A percentile compares a stretch with the other conserved stretches of the same genome.
These are phyloP conservation scores for Angomonas ambiguus DNA, from an alignment of 208 protist genomes.

Conservation along the genomic window DNA sequence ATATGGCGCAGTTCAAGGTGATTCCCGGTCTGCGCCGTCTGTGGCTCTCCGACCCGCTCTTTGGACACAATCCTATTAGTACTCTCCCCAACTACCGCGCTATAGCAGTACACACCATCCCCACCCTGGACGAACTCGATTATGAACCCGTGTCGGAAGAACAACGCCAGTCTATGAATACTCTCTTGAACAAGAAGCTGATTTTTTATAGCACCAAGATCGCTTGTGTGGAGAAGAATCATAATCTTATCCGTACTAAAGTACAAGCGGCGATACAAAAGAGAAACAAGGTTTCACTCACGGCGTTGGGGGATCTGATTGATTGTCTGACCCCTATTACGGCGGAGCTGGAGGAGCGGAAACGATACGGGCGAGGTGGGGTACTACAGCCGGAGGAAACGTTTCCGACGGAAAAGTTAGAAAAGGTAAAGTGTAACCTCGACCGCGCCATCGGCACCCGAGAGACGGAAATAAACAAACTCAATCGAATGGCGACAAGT, in stretches of 20 bases:
- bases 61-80: constrained; percentile 89
- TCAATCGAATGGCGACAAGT: constrained; percentile 30
- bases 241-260: constrained; percentile 40
- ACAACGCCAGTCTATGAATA: constrained; percentile 74
- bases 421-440: constrained; percentile 26
- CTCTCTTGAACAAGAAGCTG: constrained; percentile 89
- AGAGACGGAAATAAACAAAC: constrained; percentile 51
- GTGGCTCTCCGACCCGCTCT: constrained; percentile 87
- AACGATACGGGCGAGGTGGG: constrained; percentile 21
- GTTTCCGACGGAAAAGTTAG: constrained; percentile 16
- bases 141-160: constrained; percentile 64
- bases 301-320: constrained; percentile 21
- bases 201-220: constrained; percentile 95
- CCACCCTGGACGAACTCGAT: constrained; percentile 79
- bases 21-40: constrained; percentile 70
- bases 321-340: constrained; percentile 30
- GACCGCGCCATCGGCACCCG: constrained; percentile 54
- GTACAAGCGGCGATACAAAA: constrained; percentile 18
- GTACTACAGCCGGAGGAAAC: constrained; percentile 6
- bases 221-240: constrained; percentile 85
- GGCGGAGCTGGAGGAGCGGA: constrained; percentile 27
- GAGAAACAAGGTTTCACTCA: constrained; percentile 18
- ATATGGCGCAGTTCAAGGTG: constrained; percentile 71
- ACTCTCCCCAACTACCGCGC: constrained; percentile 93
- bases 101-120: constrained; percentile 75